Base-by-base conservation (phyloP, 1,284 basidiomycete species). In the Mycosarcoma maydis region DNA sequence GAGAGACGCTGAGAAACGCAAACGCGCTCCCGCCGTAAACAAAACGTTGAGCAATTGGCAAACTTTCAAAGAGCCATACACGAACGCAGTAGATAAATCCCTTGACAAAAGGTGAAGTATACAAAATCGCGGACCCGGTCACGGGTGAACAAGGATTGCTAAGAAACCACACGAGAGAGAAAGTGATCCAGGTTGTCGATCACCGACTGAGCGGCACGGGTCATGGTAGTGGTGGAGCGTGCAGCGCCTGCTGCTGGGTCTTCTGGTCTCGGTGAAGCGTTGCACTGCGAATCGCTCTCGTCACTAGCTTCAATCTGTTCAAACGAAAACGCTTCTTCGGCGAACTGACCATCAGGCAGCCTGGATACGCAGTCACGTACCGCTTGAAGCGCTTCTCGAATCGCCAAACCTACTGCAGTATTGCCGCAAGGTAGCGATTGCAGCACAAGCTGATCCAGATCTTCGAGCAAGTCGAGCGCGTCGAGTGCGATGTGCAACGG, bases 401-500 rank as follows among this genome's bases (percentile, higher is more conserved):
- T 48, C n/a, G 54, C 54, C 2, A 47, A 38, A 0, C 36, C 41
- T 14, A 44, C 5, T 10, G 30, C 45, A 14, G 37, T 37, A 9
- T 20, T 34, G 17, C 19, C 19, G 6, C 41, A 3, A 7, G 39
- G 43, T 1, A 40, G 32, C 38, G 51, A 39, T 4, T 48, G 38
- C 2, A 56, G 37, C 19, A 59, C 47, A 32, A 66, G 36, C 29
- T 40, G 40, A 26, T 69, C 44, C 7, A 65, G 49, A n/a, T 70
- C 67, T 16, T 70, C 67, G 19, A 70, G 57, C 44, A 70, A 36
- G 33, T 70, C 67, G 9, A 70, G 49, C 30, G 60, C 60, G 26
- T 65, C 60, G 14, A 70, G 53, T 7, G 60, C 67, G 22, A 70
- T 56, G 29, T 65, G 67, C 9, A 70, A 40, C n/a, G 56, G 55